A percentile compares a stretch with the other conserved stretches of the same genome.
Conservation (phyloP, 345 rosid species). For the Pelargonium nanum region DNA sequence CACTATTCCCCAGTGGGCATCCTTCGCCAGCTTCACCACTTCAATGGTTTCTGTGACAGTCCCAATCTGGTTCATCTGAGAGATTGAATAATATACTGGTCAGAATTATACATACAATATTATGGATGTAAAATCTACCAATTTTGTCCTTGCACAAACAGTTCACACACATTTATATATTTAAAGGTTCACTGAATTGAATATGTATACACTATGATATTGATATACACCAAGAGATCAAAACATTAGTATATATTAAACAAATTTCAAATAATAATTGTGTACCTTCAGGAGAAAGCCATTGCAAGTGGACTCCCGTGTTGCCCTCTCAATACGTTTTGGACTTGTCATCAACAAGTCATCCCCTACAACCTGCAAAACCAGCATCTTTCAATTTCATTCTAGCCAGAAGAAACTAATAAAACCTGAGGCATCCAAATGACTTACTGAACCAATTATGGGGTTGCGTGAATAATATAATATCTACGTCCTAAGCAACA, state of each 20-base stretch:
- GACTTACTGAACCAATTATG: too few relatives aligned
- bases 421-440: too few relatives aligned
- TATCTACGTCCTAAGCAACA: too few relatives aligned
- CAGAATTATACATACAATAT: neutral
- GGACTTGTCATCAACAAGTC: slow-evolving; percentile 75
- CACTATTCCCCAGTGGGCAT: slow-evolving; percentile 87
- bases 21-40: slow-evolving; percentile 86
- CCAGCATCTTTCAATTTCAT: neutral
- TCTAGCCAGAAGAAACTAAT: neutral
- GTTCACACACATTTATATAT: neutral
- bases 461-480: too few relatives aligned
- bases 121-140: neutral
- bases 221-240: neutral
- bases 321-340: slow-evolving; percentile 74
- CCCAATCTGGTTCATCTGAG: slow-evolving; percentile 60
- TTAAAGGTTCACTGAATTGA: too few relatives aligned
- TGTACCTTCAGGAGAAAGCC: slow-evolving; percentile 88
- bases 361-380: slow-evolving; percentile 47
- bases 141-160: neutral
- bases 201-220: neutral
- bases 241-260: neutral
- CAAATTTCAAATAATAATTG: neutral
- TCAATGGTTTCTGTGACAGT: slow-evolving; percentile 93
- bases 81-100: too few relatives aligned
- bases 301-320: slow-evolving; percentile 70